Percentiles rank a stretch among this genome's conserved stretches.
phyloP scores from a whole-genome alignment of 768 basidiomycete species.

The Saitozyma podzolica region DNA sequence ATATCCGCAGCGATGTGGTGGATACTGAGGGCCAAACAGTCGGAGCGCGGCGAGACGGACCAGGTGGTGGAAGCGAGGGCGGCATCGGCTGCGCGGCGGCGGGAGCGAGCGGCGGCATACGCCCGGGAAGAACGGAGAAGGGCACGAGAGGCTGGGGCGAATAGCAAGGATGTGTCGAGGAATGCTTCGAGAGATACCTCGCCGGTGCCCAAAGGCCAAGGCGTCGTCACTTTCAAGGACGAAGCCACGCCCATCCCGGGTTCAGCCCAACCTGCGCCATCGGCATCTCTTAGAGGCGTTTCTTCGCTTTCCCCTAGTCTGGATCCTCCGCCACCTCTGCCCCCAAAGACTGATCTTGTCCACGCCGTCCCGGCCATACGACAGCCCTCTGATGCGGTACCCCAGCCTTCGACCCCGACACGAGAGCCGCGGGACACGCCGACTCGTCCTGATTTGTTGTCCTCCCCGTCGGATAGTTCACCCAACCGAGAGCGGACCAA shows the following conservation, averaged over 20 bases:
- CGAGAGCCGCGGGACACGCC: too few relatives aligned
- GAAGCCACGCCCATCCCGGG: too few relatives aligned
- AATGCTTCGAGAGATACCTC: too few relatives aligned
- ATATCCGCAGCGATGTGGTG: conserved; percentile 90
- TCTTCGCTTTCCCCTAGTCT: not conserved
- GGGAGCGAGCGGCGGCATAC: conserved; percentile 29
- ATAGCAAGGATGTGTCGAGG: too few relatives aligned
- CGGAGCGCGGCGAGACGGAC: conserved; percentile 70
- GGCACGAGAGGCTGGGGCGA: conserved; percentile 11
- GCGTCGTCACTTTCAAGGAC: conserved; percentile 15
- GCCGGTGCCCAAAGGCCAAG: not conserved
- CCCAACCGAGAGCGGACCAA: conserved; percentile 53
- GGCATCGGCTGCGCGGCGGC: conserved; percentile 27
- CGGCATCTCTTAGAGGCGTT: too few relatives aligned
- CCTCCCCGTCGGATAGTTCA: too few relatives aligned
- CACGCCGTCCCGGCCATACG: too few relatives aligned
- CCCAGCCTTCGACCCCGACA: too few relatives aligned
- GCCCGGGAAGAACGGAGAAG: conserved; percentile 32
- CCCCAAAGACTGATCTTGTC: too few relatives aligned
- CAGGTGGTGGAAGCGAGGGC: conserved; percentile 30
- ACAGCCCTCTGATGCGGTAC: too few relatives aligned
- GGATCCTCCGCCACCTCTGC: not conserved
- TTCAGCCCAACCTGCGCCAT: too few relatives aligned
- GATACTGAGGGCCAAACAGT: conserved; percentile 67
- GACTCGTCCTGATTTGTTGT: too few relatives aligned